A percentile compares a stretch with the other conserved stretches of the same genome.
phyloP scores from a whole-genome alignment of 2,329 filamentous ascomycete species.

The Ceratocystis harringtonii region DNA sequence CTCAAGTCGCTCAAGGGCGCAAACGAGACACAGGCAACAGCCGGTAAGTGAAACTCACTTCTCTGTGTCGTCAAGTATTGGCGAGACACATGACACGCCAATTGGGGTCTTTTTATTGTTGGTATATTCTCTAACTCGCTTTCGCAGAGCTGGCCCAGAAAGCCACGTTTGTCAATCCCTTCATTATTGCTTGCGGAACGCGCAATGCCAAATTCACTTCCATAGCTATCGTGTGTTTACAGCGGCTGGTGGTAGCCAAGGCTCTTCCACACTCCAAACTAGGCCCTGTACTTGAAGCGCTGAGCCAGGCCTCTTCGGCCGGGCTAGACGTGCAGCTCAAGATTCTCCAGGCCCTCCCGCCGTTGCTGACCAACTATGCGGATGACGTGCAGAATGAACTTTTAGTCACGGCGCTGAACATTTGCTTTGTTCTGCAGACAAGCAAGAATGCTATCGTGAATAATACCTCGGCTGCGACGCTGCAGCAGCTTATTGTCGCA shows the following conservation, averaged over 20 bases:
- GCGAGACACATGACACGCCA: neutral
- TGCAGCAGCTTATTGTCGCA: conserved; percentile 83
- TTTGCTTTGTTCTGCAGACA: conserved; percentile 79
- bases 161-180: conserved; percentile 77
- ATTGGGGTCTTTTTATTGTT: neutral
- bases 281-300: conserved; percentile 72
- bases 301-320: conserved; percentile 71
- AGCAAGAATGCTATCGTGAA: conserved; percentile 90
- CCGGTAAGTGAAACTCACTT: conserved; percentile 34
- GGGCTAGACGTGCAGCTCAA: conserved; percentile 85
- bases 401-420: conserved; percentile 67
- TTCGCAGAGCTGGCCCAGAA: conserved; percentile 63
- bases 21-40: conserved; percentile 61
- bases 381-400: conserved; percentile 66
- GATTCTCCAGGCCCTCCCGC: conserved; percentile 81
- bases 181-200: conserved; percentile 81
- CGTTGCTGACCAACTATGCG: conserved; percentile 79
- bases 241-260: conserved; percentile 69
- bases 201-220: conserved; percentile 81
- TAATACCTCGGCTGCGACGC: conserved; percentile 87
- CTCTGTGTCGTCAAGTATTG: neutral
- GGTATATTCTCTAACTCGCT: neutral
- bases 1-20: conserved; percentile 60
- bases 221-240: conserved; percentile 76
- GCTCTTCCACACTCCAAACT: conserved; percentile 67